Evolutionary conservation across 768 basidiomycete genomes (phyloP).

Genomic region (Terana coerulea): DNA sequence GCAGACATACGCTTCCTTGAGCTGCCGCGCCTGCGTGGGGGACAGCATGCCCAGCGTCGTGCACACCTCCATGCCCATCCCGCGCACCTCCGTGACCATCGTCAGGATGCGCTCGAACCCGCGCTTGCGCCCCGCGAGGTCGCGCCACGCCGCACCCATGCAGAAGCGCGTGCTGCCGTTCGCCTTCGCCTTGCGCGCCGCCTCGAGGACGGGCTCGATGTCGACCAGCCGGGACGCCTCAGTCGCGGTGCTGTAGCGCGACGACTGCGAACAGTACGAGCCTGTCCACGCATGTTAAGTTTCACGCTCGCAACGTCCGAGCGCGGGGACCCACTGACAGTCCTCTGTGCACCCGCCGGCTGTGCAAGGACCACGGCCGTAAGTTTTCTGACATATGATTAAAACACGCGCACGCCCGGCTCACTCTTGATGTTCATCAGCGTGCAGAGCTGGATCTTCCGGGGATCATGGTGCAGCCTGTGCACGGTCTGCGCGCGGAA

Average conservation of each 20-base stretch:
- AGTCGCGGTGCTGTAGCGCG: conserved; percentile 86
- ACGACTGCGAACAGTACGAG: conserved; percentile 97
- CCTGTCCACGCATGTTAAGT: conserved; percentile 40
- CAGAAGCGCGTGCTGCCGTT: conserved; percentile 98
- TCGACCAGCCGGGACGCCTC: conserved; percentile 85
- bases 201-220: conserved; percentile 88
- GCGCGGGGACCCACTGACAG: conserved; percentile 48
- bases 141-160: conserved; percentile 99
- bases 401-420: conserved; percentile 34
- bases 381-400: background rate
- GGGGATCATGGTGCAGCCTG: conserved; percentile 81
- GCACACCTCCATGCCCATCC: conserved; percentile 99
- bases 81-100: conserved; percentile 89
- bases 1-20: conserved; percentile 83
- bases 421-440: conserved; percentile 98
- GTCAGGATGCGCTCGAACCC: conserved; percentile 90
- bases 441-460: conserved; percentile 92
- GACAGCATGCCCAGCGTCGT: conserved; percentile 97
- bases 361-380: conserved; percentile 29
- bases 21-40: conserved; percentile 84
- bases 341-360: conserved; percentile 96
- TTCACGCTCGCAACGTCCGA: background rate
- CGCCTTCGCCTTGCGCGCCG: conserved; percentile 89
- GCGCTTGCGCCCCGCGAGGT: conserved; percentile 86
- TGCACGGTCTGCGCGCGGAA: conserved; percentile 85